Base-by-base conservation (phyloP, 306 rosid species). In the Pyrus betulifolia region DNA sequence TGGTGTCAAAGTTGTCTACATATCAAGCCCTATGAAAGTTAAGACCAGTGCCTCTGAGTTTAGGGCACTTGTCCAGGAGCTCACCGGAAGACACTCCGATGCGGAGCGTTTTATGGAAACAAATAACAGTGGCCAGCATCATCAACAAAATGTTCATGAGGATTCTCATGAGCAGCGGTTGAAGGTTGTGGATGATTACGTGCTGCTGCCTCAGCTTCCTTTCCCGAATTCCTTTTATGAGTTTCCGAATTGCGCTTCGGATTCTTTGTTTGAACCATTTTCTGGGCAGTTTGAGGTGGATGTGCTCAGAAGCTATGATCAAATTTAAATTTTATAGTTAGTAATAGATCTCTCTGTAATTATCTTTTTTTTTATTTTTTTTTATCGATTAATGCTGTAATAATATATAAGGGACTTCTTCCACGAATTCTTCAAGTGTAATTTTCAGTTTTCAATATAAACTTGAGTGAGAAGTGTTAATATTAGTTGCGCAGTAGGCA, bases 21-120 rank as follows among this genome's bases (percentile, higher is more conserved):
- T 93, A 75, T 89, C 98, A 4, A 93, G 86, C 76, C 98, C 98
- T 5, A 85, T 93, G 85, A 93, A 93, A 87, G 96, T 93, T 8
- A 80, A 87, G 73, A 84, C 98, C 0, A 86, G 88, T 79, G 96
- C 94, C 17, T 85, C 98, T 0, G 86, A 89, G 77, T 93, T 93
- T 64, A 84, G 98, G 77, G 91, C 96, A 13, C 90, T 93, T 25
- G 98, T 93, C 28, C 98, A 93, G 79, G 91, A 93, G 71, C 93
- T 93, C 76, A 93, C 98, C 4, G 98, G 98, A 4, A 82, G 70
- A 82, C 80, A 93, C 72, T 93, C 98, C 54, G 90, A 90, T 51
- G 88, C 90, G 19, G 93, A 86, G 35, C 84, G 90, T 10, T 79
- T 77, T 77, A 71, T 84, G 84, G 88, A 89, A 69, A 77, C 71